Evolutionary conservation across 2,329 filamentous ascomycete genomes (phyloP).

Genomic region (Paraphoma sp.): DNA sequence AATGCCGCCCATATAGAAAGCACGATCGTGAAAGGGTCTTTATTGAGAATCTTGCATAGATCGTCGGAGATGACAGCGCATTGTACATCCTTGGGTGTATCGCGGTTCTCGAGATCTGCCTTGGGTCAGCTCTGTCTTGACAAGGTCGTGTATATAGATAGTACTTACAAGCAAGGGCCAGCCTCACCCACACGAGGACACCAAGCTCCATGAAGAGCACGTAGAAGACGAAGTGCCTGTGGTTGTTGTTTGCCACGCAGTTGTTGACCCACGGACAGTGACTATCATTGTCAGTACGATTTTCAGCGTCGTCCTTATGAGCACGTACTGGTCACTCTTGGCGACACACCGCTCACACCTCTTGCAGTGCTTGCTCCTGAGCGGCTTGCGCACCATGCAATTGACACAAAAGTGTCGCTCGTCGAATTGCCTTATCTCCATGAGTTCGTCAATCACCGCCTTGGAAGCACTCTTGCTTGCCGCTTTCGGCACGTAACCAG

Average conservation of each 20-base stretch:
- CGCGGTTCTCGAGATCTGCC: conserved; percentile 69
- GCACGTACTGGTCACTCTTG: conserved; percentile 90
- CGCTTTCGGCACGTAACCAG: conserved; percentile 90
- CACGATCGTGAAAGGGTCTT: conserved; percentile 83
- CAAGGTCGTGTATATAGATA: conserved; percentile 18
- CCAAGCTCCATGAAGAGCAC: conserved; percentile 78
- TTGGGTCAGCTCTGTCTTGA: conserved; percentile 13
- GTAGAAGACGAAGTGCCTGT: conserved; percentile 94
- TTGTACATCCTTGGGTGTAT: conserved; percentile 54
- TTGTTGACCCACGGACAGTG: conserved; percentile 99
- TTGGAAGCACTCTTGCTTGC: conserved; percentile 90
- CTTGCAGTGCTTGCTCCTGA: conserved; percentile 95
- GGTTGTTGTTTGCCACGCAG: conserved; percentile 93
- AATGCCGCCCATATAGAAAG: conserved; percentile 79
- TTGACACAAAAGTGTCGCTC: conserved; percentile 91
- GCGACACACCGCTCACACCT: conserved; percentile 91
- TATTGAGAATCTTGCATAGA: conserved; percentile 78
- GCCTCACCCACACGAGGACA: conserved; percentile 72
- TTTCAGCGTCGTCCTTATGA: neutral
- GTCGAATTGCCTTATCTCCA: conserved; percentile 87
- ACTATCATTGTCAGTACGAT: conserved; percentile 55
- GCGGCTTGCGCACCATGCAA: conserved; percentile 91
- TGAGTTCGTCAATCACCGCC: conserved; percentile 83
- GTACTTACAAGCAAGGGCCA: conserved; percentile 74
- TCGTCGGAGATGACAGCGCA: conserved; percentile 80